Evolutionary conservation across 2,329 filamentous ascomycete genomes (phyloP).

Genomic region (Fusarium paranaense): DNA sequence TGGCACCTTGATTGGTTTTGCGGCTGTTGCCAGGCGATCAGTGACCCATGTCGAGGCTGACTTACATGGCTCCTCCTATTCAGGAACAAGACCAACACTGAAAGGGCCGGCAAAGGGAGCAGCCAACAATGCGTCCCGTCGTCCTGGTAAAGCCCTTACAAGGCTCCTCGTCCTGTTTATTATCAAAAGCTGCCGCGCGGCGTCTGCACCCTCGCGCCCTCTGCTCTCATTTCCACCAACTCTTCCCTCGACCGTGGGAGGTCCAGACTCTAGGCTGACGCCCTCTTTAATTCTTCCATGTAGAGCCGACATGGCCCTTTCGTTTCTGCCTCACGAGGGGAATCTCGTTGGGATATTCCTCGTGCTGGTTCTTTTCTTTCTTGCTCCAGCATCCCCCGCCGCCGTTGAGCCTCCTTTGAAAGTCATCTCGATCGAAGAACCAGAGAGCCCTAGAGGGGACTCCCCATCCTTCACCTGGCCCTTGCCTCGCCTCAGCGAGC

Average conservation of each 20-base stretch:
- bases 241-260: conserved; percentile 13
- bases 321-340: conserved; percentile 31
- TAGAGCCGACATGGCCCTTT: conserved; percentile 39
- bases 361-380: conserved; percentile 36
- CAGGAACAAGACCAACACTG: conserved; percentile 38
- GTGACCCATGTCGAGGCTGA: conserved; percentile 29
- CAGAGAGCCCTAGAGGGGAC: conserved; percentile 8
- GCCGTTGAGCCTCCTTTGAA: conserved; percentile 30
- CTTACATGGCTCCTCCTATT: conserved; percentile 27
- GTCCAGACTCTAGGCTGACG: conserved; percentile 9
- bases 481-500: conserved; percentile 20
- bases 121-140: conserved; percentile 29
- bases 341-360: conserved; percentile 32
- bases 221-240: conserved; percentile 21
- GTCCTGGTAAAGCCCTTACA: conserved; percentile 11
- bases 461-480: conserved; percentile 12
- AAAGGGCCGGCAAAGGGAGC: conserved; percentile 14
- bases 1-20: conserved; percentile 37
- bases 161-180: conserved; percentile 32
- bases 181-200: conserved; percentile 33
- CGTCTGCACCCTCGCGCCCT: conserved; percentile 29
- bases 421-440: conserved; percentile 26
- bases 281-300: conserved; percentile 27
- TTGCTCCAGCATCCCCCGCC: conserved; percentile 24
- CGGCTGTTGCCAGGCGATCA: conserved; percentile 33